These are phyloP conservation scores for Kwoniella dendrophila DNA, from an alignment of 768 basidiomycete genomes.

Conservation along the genomic window DNA sequence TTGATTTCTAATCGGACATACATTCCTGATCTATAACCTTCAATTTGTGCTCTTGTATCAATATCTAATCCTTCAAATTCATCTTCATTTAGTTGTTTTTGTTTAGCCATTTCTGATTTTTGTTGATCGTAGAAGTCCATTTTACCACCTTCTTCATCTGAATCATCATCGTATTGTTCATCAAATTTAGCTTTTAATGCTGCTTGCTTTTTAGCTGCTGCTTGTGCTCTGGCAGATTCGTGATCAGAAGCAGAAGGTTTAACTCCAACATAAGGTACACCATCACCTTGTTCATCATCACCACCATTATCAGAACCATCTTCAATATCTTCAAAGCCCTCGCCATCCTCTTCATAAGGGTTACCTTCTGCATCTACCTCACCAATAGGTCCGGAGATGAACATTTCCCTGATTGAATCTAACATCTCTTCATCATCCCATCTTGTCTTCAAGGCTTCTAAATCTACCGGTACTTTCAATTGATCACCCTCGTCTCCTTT, in stretches of 20 bases:
- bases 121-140: conserved; percentile 86
- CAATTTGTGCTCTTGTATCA: conserved; percentile 77
- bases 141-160: conserved; percentile 61
- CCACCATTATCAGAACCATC: conserved; percentile 53
- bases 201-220: conserved; percentile 82
- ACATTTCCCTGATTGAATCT: conserved; percentile 80
- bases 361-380: conserved; percentile 48
- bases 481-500: conserved; percentile 61
- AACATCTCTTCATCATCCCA: conserved; percentile 87
- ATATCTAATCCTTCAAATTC: conserved; percentile 81
- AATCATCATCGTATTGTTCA: conserved; percentile 90
- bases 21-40: conserved; percentile 84
- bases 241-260: conserved; percentile 48
- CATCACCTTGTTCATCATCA: conserved; percentile 58
- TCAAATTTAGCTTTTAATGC: conserved; percentile 92
- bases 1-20: conserved; percentile 90
- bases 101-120: conserved; percentile 87
- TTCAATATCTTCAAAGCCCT: conserved; percentile 56
- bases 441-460: conserved; percentile 62
- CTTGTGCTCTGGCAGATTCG: conserved; percentile 55
- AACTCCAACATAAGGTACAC: conserved; percentile 56
- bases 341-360: conserved; percentile 56
- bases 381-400: conserved; percentile 72
- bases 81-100: conserved; percentile 75
- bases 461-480: conserved; percentile 65